Conservation (phyloP, 192 early-diverging fungal genomes). For the Dissophora ornata region DNA sequence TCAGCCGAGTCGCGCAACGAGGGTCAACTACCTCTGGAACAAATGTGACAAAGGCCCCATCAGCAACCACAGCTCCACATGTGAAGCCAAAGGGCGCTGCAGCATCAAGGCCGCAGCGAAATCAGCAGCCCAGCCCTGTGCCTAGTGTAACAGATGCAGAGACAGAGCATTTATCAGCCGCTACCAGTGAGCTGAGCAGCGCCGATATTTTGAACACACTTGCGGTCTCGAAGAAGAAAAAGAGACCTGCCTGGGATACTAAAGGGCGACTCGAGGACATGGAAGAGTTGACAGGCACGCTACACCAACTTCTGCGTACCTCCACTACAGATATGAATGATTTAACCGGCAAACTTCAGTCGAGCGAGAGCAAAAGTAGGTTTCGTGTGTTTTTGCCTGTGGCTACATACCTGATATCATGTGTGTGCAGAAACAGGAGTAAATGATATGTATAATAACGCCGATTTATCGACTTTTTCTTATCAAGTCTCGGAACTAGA, state of each 20-base stretch:
- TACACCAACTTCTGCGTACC: conserved; percentile 64
- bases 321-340: conserved; percentile 62
- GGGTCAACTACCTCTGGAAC: background rate
- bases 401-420: too few relatives aligned
- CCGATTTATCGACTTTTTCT: too few relatives aligned
- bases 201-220: conserved; percentile 10
- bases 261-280: conserved; percentile 87
- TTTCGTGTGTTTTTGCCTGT: background rate
- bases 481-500: conserved; percentile 39
- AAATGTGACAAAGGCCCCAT: too few relatives aligned
- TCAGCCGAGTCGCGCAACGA: conserved; percentile 3
- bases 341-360: conserved; percentile 62
- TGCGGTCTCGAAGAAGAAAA: conserved; percentile 62
- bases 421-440: too few relatives aligned
- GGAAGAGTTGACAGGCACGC: conserved; percentile 60
- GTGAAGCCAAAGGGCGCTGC: background rate
- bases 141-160: background rate
- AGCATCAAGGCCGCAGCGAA: background rate
- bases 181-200: background rate
- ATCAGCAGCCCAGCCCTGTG: conserved; percentile 12
- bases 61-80: background rate
- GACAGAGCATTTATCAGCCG: background rate
- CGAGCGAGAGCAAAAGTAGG: conserved; percentile 59
- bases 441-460: too few relatives aligned
- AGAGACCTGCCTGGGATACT: conserved; percentile 77